Conservation (phyloP, 1,139 yeast genomes). For the Yamadazyma atlantica region DNA sequence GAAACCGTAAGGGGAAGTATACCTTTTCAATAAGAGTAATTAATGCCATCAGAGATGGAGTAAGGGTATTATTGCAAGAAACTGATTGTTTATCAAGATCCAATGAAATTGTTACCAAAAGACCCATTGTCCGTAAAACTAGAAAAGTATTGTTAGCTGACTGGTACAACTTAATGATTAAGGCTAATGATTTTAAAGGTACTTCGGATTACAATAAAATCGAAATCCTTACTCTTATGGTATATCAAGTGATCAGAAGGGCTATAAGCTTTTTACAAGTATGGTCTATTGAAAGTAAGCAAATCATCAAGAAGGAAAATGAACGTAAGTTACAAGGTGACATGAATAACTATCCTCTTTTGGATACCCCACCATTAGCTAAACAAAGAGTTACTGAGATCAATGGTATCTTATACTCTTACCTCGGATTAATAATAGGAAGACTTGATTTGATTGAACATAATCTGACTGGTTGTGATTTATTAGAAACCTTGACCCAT, state of each 20-base stretch:
- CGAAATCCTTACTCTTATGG: slow-evolving; percentile 68
- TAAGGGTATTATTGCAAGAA: slow-evolving; percentile 67
- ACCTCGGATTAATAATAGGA: slow-evolving; percentile 71
- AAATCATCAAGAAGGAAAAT: slow-evolving; percentile 37
- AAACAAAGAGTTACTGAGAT: slow-evolving; percentile 72
- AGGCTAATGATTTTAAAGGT: slow-evolving; percentile 81
- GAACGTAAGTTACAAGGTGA: slow-evolving; percentile 38
- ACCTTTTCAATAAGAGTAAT: slow-evolving; percentile 46
- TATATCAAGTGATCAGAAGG: slow-evolving; percentile 71
- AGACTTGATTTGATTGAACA: slow-evolving; percentile 74
- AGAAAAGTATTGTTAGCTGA: slow-evolving; percentile 84
- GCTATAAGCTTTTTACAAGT: slow-evolving; percentile 71
- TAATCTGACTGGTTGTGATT: slow-evolving; percentile 66
- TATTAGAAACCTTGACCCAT: slow-evolving; percentile 63
- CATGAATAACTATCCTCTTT: slow-evolving; percentile 42
- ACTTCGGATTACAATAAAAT: slow-evolving; percentile 66
- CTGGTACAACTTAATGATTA: slow-evolving; percentile 84
- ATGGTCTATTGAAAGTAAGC: slow-evolving; percentile 65
- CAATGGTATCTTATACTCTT: slow-evolving; percentile 64
- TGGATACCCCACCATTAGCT: slow-evolving; percentile 65
- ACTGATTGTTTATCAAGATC: slow-evolving; percentile 87
- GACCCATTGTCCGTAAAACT: slow-evolving; percentile 67
- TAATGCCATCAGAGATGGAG: slow-evolving; percentile 74
- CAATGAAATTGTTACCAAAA: slow-evolving; percentile 69
- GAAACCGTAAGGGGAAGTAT: slow-evolving; percentile 37